These are phyloP conservation scores for Gossypium stocksii DNA, from an alignment of 345 rosid species.

Conservation along the genomic window DNA sequence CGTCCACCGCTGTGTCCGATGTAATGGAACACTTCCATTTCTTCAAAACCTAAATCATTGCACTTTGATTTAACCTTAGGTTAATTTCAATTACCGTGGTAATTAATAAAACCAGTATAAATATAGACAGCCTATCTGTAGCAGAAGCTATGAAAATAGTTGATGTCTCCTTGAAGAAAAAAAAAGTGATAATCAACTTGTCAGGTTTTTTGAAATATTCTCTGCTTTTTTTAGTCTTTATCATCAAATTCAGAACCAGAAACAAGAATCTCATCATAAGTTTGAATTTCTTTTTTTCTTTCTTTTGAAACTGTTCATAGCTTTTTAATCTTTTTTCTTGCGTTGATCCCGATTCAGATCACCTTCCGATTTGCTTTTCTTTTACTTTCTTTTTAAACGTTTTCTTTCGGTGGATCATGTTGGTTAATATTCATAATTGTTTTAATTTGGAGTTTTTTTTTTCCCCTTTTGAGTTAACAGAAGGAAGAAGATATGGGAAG, in stretches of 20 bases:
- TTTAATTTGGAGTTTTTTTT: neutral
- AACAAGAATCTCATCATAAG: constrained; percentile 3
- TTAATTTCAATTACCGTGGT: neutral
- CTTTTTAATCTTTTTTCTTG: constrained; percentile 1
- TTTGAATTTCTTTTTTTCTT: neutral
- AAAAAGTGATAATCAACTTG: neutral
- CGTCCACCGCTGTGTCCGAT: neutral
- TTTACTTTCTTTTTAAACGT: neutral
- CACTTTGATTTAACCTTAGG: neutral
- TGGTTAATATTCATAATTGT: neutral
- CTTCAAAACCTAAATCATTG: neutral
- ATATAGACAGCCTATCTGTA: neutral
- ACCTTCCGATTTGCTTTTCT: neutral
- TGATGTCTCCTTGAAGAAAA: neutral
- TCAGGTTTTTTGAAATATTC: neutral
- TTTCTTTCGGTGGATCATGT: neutral
- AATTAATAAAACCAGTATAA: neutral
- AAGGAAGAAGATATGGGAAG: constrained; percentile 52
- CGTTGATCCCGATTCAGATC: constrained; percentile 18
- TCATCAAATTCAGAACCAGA: neutral
- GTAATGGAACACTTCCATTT: neutral
- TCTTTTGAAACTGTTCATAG: neutral
- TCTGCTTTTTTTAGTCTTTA: neutral
- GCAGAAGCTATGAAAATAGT: neutral
- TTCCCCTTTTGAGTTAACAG: constrained; percentile 2